Base-by-base conservation (phyloP, 805 yeast species). In the Pichia eremophila region DNA sequence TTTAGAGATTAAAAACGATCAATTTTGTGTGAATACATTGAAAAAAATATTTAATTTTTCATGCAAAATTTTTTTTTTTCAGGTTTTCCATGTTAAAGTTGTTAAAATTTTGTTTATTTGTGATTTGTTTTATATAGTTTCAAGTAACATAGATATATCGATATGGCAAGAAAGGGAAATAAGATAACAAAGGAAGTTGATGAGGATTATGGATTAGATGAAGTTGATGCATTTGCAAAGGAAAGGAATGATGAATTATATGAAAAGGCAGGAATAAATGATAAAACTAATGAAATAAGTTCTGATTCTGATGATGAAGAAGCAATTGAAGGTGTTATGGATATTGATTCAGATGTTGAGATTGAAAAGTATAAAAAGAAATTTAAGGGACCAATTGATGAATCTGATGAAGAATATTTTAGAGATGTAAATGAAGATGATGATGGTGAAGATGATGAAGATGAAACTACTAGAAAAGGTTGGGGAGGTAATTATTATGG, bases 141-240 rank as follows among this genome's bases (percentile, higher is more conserved):
- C 3, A 19, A 7, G 7, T 15, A 14, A 3, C 36, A 32, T 15
- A 14, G 6, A 32, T 12, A 32, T 15, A 32, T 9, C 9, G 8
- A 32, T 8, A 52, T 52, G 56, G 54, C 53, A 5, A 52, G 47
- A 44, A 50, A 35, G 39, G 37, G 22, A 12, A 50, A 43, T 22
- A 39, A 22, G 19, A 39, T 15, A 10, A 32, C n/a, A 32, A 12
- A 32, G 36, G 36, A 36, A 36, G 38, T 17, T 7, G 22, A 15
- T 29, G 62, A 62, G 46, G 71, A 69, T 6, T 67, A 74, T 51
- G 85, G 79, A 1, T 59, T 76, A 31, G 79, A 79, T 60, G 90
- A 83, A 54, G 81, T 83, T 10, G 91, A 84, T 57, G 77, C 75
- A 11, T 84, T 83, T 62, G 79, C 78, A 52, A 74, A 76, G 8